Evolutionary conservation across 345 rosid species (phyloP), one percentile per base, ranked within the genome.

Genomic region (Theobroma cacao): DNA sequence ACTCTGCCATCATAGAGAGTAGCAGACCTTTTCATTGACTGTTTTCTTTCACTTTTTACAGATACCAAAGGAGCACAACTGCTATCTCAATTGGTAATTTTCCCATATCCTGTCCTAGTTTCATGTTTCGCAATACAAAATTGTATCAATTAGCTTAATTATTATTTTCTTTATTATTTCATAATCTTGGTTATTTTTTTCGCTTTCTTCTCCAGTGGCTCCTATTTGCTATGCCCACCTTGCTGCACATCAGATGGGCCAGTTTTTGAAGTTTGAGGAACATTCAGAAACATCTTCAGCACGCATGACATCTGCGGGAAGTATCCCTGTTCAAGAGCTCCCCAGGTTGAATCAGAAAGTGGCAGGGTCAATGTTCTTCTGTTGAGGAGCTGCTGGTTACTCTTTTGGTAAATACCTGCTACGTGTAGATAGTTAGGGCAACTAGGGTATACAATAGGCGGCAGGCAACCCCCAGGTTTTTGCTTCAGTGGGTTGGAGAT

Each of bases 151-250:
- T 3, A 11, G 45, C 48, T 47, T 71, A 3, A 36, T 41, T 18
- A 13, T n/a, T 48, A 9, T 18, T 53, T 8, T 72, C 52, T 7
- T 14, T 62, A 56, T 5, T 33, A 48, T 74, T 64, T 55, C 28
- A 24, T 72, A 4, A 50, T 15, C 52, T 9, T 58, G 56, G 12
- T 10, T 3, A 11, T 60, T 55, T 30, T 41, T 30, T 1, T 43
- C 2, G 1, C 65, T 61, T 52, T 65, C 30, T 56, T 74, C 34
- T 66, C 77, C 93, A 93, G 99, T 92, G 84, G 98, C 99, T 78
- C 98, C 99, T 0, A 85, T 96, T 67, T 87, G 91, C 40, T 94
- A 94, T 7, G 98, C 99, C 31, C 99, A 96, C 81, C 97, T 89
- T 3, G 98, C 97, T 24, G 97, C 97, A 38, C 78, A 77, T 22